These are phyloP conservation scores for Fonsecaea erecta DNA, from an alignment of 2,329 filamentous ascomycete species.

Conservation along the genomic window DNA sequence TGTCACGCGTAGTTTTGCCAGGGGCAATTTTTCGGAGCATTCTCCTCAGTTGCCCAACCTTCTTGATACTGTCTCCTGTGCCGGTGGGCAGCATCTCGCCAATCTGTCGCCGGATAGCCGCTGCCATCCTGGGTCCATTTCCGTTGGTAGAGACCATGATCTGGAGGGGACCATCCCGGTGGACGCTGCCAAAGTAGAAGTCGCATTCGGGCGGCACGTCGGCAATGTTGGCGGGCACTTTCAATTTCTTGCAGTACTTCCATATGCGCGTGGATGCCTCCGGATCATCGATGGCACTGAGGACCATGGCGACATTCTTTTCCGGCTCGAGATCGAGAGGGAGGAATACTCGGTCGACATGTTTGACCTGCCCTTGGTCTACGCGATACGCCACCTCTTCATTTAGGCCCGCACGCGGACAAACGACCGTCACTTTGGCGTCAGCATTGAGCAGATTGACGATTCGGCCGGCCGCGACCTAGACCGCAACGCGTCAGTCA, in stretches of 20 bases:
- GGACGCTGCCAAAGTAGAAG: constrained; percentile 96
- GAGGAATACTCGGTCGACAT: constrained; percentile 82
- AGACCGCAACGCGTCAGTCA: constrained; percentile 30
- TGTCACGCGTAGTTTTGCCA: constrained; percentile 40
- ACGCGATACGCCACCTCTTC: constrained; percentile 86
- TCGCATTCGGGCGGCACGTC: constrained; percentile 97
- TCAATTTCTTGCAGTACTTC: constrained; percentile 85
- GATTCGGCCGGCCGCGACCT: constrained; percentile 96
- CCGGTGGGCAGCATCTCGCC: constrained; percentile 75
- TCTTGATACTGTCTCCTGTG: constrained; percentile 81
- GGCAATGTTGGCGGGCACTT: constrained; percentile 90
- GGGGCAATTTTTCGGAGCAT: constrained; percentile 81
- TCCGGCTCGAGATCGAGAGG: constrained; percentile 80
- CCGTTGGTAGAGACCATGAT: constrained; percentile 99
- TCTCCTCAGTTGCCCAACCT: constrained; percentile 77
- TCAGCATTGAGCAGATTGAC: constrained; percentile 94
- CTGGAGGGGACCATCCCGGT: constrained; percentile 92
- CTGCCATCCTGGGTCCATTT: constrained; percentile 89
- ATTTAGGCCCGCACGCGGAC: constrained; percentile 78
- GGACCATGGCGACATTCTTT: constrained; percentile 73
- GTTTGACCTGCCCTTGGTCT: constrained; percentile 72
- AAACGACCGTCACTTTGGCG: constrained; percentile 84
- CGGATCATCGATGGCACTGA: constrained; percentile 91
- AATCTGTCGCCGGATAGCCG: constrained; percentile 81
- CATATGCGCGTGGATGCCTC: constrained; percentile 88